These are phyloP conservation scores for Parastagonospora nodorum DNA, from an alignment of 2,329 filamentous ascomycete species.

Conservation along the genomic window DNA sequence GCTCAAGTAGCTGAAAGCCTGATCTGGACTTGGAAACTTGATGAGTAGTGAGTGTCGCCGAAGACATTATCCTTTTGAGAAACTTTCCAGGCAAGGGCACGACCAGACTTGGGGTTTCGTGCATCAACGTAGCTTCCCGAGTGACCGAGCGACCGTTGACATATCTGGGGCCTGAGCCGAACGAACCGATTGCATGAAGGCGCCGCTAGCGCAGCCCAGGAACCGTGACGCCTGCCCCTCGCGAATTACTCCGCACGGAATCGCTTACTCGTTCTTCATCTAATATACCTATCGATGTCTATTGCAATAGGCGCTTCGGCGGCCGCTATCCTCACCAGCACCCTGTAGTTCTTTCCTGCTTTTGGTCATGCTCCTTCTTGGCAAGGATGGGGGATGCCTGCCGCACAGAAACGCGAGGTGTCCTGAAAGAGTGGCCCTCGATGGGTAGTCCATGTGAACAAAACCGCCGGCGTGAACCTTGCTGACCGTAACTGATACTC, in stretches of 20 bases:
- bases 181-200: background rate
- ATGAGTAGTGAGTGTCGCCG: background rate
- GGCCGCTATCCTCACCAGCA: background rate
- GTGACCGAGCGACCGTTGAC: background rate
- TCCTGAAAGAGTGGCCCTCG: constrained; percentile 10
- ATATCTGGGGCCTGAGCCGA: background rate
- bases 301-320: constrained; percentile 1
- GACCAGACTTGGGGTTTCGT: background rate
- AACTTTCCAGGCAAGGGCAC: too few species aligned
- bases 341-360: constrained; percentile 4
- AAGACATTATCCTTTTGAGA: background rate
- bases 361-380: constrained; percentile 18
- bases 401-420: constrained; percentile 14
- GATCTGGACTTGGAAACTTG: background rate
- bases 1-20: too few species aligned
- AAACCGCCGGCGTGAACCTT: background rate
- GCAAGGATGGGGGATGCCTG: constrained; percentile 6
- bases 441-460: constrained; percentile 3
- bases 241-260: background rate
- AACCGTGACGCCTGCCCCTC: background rate
- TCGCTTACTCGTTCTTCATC: constrained; percentile 2
- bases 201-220: background rate
- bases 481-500: too few species aligned
- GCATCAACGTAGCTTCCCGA: background rate
- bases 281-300: background rate